A percentile compares a stretch with the other conserved stretches of the same genome.
phyloP scores from a whole-genome alignment of 148 eudicot genomes.

The Arbutus unedo region DNA sequence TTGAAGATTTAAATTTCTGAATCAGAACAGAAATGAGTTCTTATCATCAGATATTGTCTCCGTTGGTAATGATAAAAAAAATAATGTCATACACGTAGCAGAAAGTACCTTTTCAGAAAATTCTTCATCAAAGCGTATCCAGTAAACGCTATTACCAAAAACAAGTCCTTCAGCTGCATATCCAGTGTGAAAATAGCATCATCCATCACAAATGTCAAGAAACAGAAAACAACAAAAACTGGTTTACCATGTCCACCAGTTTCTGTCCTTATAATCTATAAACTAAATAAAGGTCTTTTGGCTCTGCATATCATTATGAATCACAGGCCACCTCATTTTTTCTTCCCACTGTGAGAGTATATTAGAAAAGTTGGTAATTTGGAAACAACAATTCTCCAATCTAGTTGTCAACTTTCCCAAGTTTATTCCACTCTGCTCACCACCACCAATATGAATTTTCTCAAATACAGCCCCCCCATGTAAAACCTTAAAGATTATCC shows the following conservation, averaged over 20 bases:
- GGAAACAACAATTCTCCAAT: too few relatives aligned
- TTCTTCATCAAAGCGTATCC: conserved; percentile 90
- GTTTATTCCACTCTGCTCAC: background rate
- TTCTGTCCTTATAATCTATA: background rate
- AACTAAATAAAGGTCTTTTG: background rate
- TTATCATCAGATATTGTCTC: background rate
- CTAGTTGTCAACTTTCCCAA: background rate
- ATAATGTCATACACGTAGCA: too few relatives aligned
- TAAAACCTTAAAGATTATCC: too few relatives aligned
- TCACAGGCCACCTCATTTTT: background rate
- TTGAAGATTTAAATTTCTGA: conserved; percentile 88
- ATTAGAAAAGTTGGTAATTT: background rate
- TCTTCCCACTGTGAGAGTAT: background rate
- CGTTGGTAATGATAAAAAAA: background rate
- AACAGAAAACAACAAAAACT: background rate
- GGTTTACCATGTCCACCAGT: background rate
- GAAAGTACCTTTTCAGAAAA: conserved; percentile 61
- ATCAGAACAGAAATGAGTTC: conserved; percentile 7
- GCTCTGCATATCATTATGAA: background rate
- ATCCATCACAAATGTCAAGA: background rate
- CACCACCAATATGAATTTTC: background rate
- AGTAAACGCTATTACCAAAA: conserved; percentile 91
- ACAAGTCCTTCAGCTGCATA: conserved; percentile 77
- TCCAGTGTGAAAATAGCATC: background rate
- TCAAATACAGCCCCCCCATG: too few relatives aligned